A percentile compares a stretch with the other conserved stretches of the same genome.
These are phyloP conservation scores for Medicago ruthenica DNA, from an alignment of 306 rosid genomes.

Conservation along the genomic window DNA sequence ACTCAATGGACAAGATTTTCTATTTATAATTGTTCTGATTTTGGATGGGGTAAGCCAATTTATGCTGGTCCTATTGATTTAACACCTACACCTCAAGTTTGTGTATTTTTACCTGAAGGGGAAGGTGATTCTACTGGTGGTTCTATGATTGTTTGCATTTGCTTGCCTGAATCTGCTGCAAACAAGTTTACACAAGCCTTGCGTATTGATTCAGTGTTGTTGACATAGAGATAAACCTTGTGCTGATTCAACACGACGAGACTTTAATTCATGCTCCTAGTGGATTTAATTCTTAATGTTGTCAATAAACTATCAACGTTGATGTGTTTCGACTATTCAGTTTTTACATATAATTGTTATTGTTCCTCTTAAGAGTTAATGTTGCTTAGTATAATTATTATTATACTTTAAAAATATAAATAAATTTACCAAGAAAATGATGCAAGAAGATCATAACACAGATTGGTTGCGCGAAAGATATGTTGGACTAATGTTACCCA, in stretches of 20 bases:
- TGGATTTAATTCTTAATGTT: conserved; percentile 18
- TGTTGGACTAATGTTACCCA: no score
- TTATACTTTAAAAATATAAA: no score
- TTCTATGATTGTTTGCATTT: conserved; percentile 78
- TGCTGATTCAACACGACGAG: background rate
- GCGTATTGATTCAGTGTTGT: conserved; percentile 34
- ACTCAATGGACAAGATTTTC: conserved; percentile 96
- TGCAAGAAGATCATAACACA: no score
- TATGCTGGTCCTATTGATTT: conserved; percentile 94
- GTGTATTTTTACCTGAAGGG: conserved; percentile 82
- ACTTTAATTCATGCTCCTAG: conserved; percentile 1
- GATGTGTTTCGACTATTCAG: background rate
- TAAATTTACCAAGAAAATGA: no score
- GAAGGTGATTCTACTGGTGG: conserved; percentile 51
- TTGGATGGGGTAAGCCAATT: conserved; percentile 87
- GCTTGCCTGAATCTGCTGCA: conserved; percentile 78
- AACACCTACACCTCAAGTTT: conserved; percentile 93
- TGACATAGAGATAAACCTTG: conserved; percentile 19
- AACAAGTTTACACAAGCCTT: conserved; percentile 59
- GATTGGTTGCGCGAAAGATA: no score
- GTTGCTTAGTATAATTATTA: background rate
- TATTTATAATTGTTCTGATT: conserved; percentile 74
- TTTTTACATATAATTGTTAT: background rate
- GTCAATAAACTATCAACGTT: conserved; percentile 1
- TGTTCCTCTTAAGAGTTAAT: background rate